Conservation (phyloP, 495 filamentous ascomycete genomes). For the Articulospora tetracladia region DNA sequence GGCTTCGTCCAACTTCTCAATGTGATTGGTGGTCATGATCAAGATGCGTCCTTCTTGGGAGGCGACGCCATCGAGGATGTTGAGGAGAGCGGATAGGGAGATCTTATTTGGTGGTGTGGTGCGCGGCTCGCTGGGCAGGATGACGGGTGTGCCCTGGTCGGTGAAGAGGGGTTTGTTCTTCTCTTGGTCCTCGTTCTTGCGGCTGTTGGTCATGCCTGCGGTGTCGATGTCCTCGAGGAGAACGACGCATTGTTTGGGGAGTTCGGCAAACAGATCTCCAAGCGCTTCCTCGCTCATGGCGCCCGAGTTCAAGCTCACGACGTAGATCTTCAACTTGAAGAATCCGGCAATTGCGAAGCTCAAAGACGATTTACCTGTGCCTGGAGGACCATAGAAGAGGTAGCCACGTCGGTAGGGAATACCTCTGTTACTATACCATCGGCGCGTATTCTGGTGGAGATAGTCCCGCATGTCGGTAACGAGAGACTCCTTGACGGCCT, state of each 20-base stretch:
- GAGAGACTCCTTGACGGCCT: constrained; percentile 67
- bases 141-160: constrained; percentile 1
- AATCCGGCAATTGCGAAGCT: constrained; percentile 65
- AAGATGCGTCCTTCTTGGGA: constrained; percentile 72
- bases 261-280: constrained; percentile 61
- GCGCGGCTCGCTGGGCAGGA: not conserved
- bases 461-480: constrained; percentile 87
- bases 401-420: constrained; percentile 83
- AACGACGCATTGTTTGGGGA: constrained; percentile 66
- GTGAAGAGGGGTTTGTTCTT: constrained; percentile 13
- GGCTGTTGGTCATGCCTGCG: constrained; percentile 62
- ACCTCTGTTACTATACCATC: constrained; percentile 76
- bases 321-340: constrained; percentile 68
- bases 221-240: constrained; percentile 74
- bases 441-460: constrained; percentile 66
- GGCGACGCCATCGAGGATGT: constrained; percentile 78
- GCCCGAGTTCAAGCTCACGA: constrained; percentile 59
- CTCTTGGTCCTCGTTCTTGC: constrained; percentile 23
- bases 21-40: constrained; percentile 83
- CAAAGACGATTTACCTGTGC: constrained; percentile 64
- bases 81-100: constrained; percentile 71
- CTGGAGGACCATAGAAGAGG: constrained; percentile 86
- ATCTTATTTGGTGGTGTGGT: constrained; percentile 36
- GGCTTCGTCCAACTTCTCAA: constrained; percentile 71
- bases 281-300: constrained; percentile 69